Evolutionary conservation across 345 rosid species (phyloP), one percentile per base, ranked within the genome.

Genomic region (Eucalyptus shirleyi): DNA sequence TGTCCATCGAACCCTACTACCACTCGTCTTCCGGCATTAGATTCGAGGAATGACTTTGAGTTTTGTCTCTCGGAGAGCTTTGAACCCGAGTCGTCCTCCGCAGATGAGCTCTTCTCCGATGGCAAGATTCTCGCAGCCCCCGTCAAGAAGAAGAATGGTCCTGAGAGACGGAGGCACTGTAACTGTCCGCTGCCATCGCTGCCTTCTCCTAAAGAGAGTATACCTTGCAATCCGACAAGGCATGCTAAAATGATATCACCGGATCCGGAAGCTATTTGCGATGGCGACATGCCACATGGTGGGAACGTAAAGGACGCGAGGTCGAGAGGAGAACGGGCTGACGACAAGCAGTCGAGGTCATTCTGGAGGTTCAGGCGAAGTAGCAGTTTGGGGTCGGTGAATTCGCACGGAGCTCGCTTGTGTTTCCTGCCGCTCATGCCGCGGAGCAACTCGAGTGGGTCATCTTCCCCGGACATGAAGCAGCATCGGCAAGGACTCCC

Each of bases 41-140:
- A 72, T 86, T 87, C 88, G 37, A 16, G 88, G 67, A 60, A 80
- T 12, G 91, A 87, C 62, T 90, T 90, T 9, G 91, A 88, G 24
- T 90, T 90, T 51, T 30, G 59, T 44, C 85, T 88, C 37, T 40
- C 30, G n/a, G 69, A 82, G 45, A 72, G 86, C 42, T 30, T 65
- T 17, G 86, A 86, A 18, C 49, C 51, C 26, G 86, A 88, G 87
- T 86, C 89, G 23, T 88, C 85, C 50, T 51, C 86, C 14, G 91
- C 91, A 14, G 91, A 90, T 26, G 89, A 90, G 77, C 81, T 90
- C 69, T 90, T 90, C 90, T 88, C 86, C 49, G 89, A 72, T 30
- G 91, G 91, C 37, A 90, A 77, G 72, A 86, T 90, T 49, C 88
- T 90, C 40, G 55, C 91, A 3, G 83, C 14, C 87, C 81, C 88